A percentile compares a stretch with the other conserved stretches of the same genome.
phyloP scores from a whole-genome alignment of 345 rosid species.

The Murraya koenigii region DNA sequence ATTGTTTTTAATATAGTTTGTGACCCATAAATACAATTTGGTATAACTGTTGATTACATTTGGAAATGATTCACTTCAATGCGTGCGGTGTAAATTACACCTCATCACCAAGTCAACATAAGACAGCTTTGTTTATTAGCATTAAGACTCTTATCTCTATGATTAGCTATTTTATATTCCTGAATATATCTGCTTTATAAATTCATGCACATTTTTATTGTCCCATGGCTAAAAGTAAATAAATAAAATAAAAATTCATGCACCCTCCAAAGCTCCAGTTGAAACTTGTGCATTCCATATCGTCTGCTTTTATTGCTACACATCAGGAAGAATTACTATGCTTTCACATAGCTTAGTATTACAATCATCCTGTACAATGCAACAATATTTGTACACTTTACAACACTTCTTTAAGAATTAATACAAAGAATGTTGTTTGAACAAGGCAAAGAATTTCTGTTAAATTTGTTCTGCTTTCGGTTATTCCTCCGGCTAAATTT shows the following conservation, averaged over 20 bases:
- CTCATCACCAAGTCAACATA: too few relatives aligned
- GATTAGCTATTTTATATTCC: neutral
- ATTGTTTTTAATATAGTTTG: too few relatives aligned
- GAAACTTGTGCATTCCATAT: too few relatives aligned
- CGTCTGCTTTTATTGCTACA: neutral
- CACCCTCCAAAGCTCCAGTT: too few relatives aligned
- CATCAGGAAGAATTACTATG: neutral
- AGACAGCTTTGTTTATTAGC: neutral
- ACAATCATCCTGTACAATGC: neutral
- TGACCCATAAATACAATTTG: too few relatives aligned
- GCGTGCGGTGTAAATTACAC: too few relatives aligned
- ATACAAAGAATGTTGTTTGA: constrained; percentile 2
- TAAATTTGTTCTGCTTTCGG: neutral
- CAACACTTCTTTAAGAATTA: neutral
- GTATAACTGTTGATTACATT: too few relatives aligned
- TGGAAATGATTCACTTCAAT: too few relatives aligned
- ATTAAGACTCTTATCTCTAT: neutral
- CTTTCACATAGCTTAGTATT: neutral
- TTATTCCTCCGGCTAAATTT: neutral
- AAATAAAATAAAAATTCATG: neutral
- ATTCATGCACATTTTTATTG: too few relatives aligned
- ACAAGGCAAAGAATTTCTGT: constrained; percentile 7
- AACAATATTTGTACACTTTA: constrained; percentile 10
- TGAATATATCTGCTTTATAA: neutral
- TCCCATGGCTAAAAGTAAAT: too few relatives aligned